A percentile compares a stretch with the other conserved stretches of the same genome.
Evolutionary conservation across 2,329 filamentous ascomycete species (phyloP).

Genomic region (Neonectria neomacrospora): DNA sequence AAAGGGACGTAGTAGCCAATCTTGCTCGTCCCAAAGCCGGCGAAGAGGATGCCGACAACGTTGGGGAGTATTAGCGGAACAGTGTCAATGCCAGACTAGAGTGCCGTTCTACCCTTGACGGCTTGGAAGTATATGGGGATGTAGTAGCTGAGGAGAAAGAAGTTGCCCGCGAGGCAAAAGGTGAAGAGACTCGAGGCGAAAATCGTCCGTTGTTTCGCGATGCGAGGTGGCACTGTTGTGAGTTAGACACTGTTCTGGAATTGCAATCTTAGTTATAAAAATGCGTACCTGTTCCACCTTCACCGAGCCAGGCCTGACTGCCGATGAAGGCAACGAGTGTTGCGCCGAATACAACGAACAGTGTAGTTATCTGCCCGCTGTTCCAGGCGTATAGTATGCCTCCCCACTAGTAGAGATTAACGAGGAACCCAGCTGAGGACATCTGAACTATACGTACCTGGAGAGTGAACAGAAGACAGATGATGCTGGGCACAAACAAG

Average conservation of each 20-base stretch:
- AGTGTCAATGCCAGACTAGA: conserved; percentile 39
- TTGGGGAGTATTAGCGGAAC: background rate
- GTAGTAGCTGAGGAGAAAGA: conserved; percentile 48
- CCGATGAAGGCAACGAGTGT: conserved; percentile 9
- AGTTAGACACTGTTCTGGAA: background rate
- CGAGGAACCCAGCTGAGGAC: background rate
- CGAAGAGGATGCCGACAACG: no score
- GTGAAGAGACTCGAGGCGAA: conserved; percentile 9
- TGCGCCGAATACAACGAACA: conserved; percentile 7
- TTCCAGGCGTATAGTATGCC: conserved; percentile 7
- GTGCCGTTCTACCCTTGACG: conserved; percentile 48
- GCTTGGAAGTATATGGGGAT: conserved; percentile 63
- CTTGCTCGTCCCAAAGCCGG: no score
- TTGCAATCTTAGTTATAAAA: background rate
- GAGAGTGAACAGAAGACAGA: conserved; percentile 4
- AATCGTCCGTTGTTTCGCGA: conserved; percentile 3
- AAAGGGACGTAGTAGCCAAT: no score
- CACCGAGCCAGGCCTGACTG: conserved; percentile 9
- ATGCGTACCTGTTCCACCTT: conserved; percentile 7
- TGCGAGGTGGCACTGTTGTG: conserved; percentile 3
- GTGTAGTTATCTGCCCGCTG: background rate
- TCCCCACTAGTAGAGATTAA: conserved; percentile 10
- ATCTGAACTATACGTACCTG: no score
- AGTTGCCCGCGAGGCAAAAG: conserved; percentile 3
- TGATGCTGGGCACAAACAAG: background rate